Conservation (phyloP, 495 filamentous ascomycete species). For the Neurospora sp. region DNA sequence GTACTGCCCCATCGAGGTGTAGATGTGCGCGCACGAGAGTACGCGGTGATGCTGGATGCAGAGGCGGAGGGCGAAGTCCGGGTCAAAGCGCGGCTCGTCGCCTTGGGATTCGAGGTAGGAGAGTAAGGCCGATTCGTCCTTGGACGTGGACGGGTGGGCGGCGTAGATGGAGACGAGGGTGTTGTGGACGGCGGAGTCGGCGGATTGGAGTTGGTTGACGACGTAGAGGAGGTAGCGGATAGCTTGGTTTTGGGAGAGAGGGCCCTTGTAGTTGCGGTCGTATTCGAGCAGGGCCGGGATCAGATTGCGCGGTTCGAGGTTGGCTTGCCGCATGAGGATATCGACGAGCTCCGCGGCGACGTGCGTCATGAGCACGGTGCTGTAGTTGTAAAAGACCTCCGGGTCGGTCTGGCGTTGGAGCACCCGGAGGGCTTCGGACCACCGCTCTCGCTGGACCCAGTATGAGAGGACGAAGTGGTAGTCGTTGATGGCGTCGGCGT, state of each 20-base stretch:
- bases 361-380: slow-evolving; percentile 90
- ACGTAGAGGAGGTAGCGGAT: slow-evolving; percentile 89
- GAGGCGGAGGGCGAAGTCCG: slow-evolving; percentile 92
- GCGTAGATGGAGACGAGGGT: slow-evolving; percentile 95
- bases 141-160: slow-evolving; percentile 64
- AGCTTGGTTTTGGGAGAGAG: slow-evolving; percentile 74
- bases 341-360: slow-evolving; percentile 76
- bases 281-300: slow-evolving; percentile 92
- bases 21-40: slow-evolving; percentile 90
- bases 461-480: slow-evolving; percentile 92
- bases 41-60: slow-evolving; percentile 91
- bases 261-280: slow-evolving; percentile 59
- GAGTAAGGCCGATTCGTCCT: slow-evolving; percentile 74
- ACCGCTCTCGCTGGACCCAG: slow-evolving; percentile 94
- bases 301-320: slow-evolving; percentile 76
- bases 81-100: slow-evolving; percentile 68
- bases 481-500: slow-evolving; percentile 77
- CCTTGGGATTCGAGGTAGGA: slow-evolving; percentile 74
- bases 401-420: slow-evolving; percentile 84
- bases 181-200: slow-evolving; percentile 90
- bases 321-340: slow-evolving; percentile 83
- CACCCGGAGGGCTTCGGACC: slow-evolving; percentile 79
- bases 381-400: slow-evolving; percentile 91
- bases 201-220: slow-evolving; percentile 75
- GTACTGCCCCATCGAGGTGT: slow-evolving; percentile 90